Conservation (phyloP, 2,329 filamentous ascomycete species). For the Colletotrichum sidae region DNA sequence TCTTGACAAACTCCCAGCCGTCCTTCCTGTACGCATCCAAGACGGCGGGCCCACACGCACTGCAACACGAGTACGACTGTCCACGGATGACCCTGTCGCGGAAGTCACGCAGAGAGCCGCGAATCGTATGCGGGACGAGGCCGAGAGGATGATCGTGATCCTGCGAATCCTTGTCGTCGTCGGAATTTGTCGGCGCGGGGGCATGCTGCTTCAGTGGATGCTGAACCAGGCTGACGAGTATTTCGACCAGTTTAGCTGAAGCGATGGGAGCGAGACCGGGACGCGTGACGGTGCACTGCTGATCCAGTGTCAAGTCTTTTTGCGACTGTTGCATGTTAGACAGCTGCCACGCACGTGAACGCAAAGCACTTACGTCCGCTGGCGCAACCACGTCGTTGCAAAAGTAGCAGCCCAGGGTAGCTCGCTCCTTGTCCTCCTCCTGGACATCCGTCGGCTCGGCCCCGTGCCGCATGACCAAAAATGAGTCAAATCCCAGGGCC, state of each 20-base stretch:
- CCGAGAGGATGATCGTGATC: conserved; percentile 72
- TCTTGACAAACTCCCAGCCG: conserved; percentile 82
- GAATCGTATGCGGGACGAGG: conserved; percentile 82
- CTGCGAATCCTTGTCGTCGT: conserved; percentile 66
- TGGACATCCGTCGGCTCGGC: conserved; percentile 60
- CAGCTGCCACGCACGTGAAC: background rate
- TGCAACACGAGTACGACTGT: conserved; percentile 83
- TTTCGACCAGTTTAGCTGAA: conserved; percentile 89
- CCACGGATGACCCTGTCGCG: conserved; percentile 80
- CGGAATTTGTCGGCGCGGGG: conserved; percentile 62
- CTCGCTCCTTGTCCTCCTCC: conserved; percentile 60
- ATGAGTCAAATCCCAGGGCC: conserved; percentile 95
- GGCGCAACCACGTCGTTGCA: conserved; percentile 98
- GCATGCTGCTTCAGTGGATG: conserved; percentile 79
- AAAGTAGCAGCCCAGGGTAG: conserved; percentile 93
- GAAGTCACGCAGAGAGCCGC: conserved; percentile 81
- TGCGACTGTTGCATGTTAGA: conserved; percentile 72
- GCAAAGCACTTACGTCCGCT: conserved; percentile 77
- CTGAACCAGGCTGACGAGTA: conserved; percentile 88
- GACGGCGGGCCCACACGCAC: conserved; percentile 80
- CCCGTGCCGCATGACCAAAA: conserved; percentile 96
- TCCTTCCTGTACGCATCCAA: conserved; percentile 74
- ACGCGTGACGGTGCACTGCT: conserved; percentile 97
- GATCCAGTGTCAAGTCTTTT: conserved; percentile 94
- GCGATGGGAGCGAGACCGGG: conserved; percentile 94